A percentile compares a stretch with the other conserved stretches of the same genome.
Evolutionary conservation across 148 eudicot species (phyloP).

Genomic region (Chenopodium formosanum): DNA sequence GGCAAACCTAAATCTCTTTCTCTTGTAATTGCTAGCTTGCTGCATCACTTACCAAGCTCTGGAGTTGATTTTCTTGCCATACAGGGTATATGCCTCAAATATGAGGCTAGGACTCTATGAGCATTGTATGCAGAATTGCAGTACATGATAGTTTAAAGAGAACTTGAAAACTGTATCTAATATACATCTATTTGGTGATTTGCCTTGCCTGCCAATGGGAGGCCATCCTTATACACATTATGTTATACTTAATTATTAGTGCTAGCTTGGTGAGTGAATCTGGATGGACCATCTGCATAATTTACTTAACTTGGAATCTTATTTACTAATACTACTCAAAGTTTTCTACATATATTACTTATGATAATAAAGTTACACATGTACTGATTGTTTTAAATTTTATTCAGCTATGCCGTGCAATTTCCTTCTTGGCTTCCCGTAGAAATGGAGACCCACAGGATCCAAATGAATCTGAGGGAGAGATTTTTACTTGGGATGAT

Average conservation of each 20-base stretch:
- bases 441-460: slow-evolving; percentile 33
- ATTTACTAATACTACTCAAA: neutral
- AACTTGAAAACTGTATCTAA: neutral
- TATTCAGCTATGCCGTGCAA: slow-evolving; percentile 49
- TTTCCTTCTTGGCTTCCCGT: slow-evolving; percentile 29
- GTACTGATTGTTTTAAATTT: neutral
- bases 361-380: too few relatives aligned
- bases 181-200: neutral
- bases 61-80: neutral
- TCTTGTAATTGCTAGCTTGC: neutral
- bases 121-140: neutral
- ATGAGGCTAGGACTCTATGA: too few relatives aligned
- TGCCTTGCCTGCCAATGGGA: neutral
- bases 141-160: neutral
- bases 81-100: neutral
- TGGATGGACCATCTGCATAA: too few relatives aligned
- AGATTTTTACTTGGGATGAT: slow-evolving; percentile 61
- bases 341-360: neutral
- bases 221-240: neutral
- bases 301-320: neutral
- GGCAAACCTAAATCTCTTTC: neutral
- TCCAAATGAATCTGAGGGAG: slow-evolving; percentile 32
- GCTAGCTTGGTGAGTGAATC: neutral
- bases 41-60: neutral
- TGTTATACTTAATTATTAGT: neutral